Base-by-base conservation (phyloP, 305 asterid genomes). In the Ajuga reptans region DNA sequence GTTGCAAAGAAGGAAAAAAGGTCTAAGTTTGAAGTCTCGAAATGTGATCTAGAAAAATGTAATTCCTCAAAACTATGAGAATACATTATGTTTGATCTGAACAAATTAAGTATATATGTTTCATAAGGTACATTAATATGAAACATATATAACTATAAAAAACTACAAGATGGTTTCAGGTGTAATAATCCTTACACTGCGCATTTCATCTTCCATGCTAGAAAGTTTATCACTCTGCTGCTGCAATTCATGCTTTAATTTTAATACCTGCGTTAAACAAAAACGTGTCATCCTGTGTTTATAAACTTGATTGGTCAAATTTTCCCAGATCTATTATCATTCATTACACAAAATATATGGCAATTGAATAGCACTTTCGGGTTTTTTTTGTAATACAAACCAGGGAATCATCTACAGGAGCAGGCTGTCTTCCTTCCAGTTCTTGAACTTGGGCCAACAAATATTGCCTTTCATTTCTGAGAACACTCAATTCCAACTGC, bases 401-500 rank as follows among this genome's bases (percentile, higher is more conserved):
- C 93, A 82, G 81, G 72, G 74, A 72, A 49, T 85, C 84, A 61
- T 78, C 81, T 12, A 55, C 42, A 4, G 54, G 70, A 41, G 65
- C 50, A 65, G 78, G 69, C 29, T 45, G 69, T 65, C 69, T 55
- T 46, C 57, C 42, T 62, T 80, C 87, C 69, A 79, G 70, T 68
- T 80, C 86, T 63, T 72, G 77, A 46, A 76, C 77, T 72, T 72
- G 78, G 49, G 73, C 64, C 66, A 81, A 69, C 65, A 83, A 72
- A 71, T 68, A 64, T 67, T 77, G 85, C 78, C 79, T 82, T 72
- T 82, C 92, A 67, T 84, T 79, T 76, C 73, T 78, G 45, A 84
- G 81, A 70, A 16, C 77, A 71, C 69, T 70, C 73, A 83, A 56
- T 71, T 87, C 91, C 84, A 79, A 72, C 67, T 77, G 80, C 65